phyloP scores from a whole-genome alignment of 139 green algal species.

The Parachlorella kessleri region DNA sequence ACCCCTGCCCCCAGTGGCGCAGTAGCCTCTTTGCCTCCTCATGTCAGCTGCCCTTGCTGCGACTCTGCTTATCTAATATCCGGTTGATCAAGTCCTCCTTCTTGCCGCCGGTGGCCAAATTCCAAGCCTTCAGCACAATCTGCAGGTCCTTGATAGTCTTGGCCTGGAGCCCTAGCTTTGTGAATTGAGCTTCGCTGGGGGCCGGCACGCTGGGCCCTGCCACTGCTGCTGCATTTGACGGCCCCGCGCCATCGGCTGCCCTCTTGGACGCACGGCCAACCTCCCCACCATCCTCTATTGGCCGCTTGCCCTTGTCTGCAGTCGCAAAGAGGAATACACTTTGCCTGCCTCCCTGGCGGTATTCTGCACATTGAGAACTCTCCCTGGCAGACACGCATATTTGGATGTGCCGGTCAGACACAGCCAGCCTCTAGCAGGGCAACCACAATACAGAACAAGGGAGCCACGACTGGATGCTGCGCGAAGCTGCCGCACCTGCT shows the following conservation, averaged over 20 bases:
- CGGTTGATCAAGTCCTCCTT: slow-evolving; percentile 53
- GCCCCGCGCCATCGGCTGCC: not conserved
- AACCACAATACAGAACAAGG: too few relatives aligned
- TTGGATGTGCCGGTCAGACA: too few relatives aligned
- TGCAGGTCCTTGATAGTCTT: slow-evolving; percentile 53
- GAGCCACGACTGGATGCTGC: too few relatives aligned
- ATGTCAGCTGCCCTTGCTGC: not conserved
- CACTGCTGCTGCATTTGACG: not conserved
- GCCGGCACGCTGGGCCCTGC: not conserved
- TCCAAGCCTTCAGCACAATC: slow-evolving; percentile 41
- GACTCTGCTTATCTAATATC: slow-evolving; percentile 39
- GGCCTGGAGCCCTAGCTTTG: slow-evolving; percentile 20
- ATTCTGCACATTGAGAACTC: too few relatives aligned
- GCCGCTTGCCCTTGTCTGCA: slow-evolving; percentile 41
- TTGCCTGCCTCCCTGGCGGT: too few relatives aligned
- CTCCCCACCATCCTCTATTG: slow-evolving; percentile 9
- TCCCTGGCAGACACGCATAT: too few relatives aligned
- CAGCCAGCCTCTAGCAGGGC: too few relatives aligned
- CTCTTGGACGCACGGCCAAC: slow-evolving; percentile 8
- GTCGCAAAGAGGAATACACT: too few relatives aligned
- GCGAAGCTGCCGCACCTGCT: slow-evolving; percentile 16
- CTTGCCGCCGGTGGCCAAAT: slow-evolving; percentile 38
- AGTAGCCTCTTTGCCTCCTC: not conserved
- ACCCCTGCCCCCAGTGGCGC: not conserved
- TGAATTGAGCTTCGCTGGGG: slow-evolving; percentile 17